Base-by-base conservation (phyloP, 1,284 basidiomycete genomes). In the Singerocomus inundabilis region DNA sequence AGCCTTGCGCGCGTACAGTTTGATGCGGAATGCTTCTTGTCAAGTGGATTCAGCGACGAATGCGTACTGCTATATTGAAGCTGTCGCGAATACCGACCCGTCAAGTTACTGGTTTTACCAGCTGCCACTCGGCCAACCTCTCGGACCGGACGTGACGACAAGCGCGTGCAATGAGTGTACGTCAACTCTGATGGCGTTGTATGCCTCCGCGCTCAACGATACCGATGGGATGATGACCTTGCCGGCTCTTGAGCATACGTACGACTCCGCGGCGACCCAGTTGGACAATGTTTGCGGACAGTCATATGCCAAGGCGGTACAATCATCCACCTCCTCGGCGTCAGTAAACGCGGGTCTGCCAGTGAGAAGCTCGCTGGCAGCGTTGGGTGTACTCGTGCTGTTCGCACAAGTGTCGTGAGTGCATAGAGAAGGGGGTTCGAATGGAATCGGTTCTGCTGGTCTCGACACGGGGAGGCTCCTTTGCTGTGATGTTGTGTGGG, bases 61-160 rank as follows among this genome's bases (percentile, higher is more conserved):
- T 56, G 68, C 79, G 1, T 91, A 88, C 68, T 91, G 88, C 70
- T 90, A 81, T 69, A 48, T 88, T 48, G 73, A 80, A 52, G 86
- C 88, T 26, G 77, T 78, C 7, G 71, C 66, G 34, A 72, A 71
- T 52, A 29, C 72, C 5, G 78, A 79, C 52, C 77, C 84, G 0
- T 74, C 80, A 9, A 85, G 86, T 62, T 63, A 82, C 13, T 88
- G 82, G 70, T 79, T 81, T 61, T 91, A 87, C 70, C 65, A 72
- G 35, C 71, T 90, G 6, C 81, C 83, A 2, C 74, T 83, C 9
- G 84, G 83, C 10, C 67, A 71, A 15, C 49, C 57, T 10, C 68
- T 87, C 2, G 81, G 82, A 9, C 69, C 72, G 3, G 48, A 44
- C 48, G 64, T 65, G 18, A 72, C 77, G 13, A 63, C 57, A 16